Evolutionary conservation across 768 basidiomycete species (phyloP).

Genomic region (Xerocomus spinulosus): DNA sequence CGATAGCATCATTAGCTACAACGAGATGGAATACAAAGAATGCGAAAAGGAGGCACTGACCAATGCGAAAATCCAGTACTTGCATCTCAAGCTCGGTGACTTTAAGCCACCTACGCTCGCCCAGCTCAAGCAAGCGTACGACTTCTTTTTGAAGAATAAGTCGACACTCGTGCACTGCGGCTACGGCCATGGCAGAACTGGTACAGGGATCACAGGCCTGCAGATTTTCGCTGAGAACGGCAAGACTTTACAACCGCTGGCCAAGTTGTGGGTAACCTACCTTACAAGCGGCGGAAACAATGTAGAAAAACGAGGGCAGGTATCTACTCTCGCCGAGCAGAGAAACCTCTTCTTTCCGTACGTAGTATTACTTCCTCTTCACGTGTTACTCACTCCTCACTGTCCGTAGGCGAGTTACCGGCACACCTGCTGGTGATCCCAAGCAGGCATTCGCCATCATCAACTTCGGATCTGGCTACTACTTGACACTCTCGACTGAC

Average conservation of each 20-base stretch:
- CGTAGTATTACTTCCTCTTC: too few species aligned
- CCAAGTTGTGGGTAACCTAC: not conserved
- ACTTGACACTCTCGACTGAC: conserved; percentile 5
- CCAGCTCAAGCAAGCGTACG: not conserved
- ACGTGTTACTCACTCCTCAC: too few species aligned
- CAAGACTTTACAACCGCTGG: not conserved
- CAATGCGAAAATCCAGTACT: conserved; percentile 9
- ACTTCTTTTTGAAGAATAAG: not conserved
- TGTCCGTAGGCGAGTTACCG: not conserved
- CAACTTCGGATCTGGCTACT: conserved; percentile 9
- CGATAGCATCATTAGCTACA: conserved; percentile 22
- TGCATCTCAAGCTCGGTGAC: conserved; percentile 19
- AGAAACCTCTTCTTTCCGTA: conserved; percentile 5
- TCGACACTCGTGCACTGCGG: not conserved
- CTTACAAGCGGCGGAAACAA: not conserved
- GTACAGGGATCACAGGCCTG: not conserved
- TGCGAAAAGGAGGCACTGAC: conserved; percentile 6
- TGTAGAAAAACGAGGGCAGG: conserved; percentile 6
- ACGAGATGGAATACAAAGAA: conserved; percentile 10
- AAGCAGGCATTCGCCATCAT: conserved; percentile 4
- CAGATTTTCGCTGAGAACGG: not conserved
- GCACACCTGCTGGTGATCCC: not conserved
- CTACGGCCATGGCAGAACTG: not conserved
- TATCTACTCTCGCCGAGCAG: conserved; percentile 3
- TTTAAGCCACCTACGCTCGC: conserved; percentile 17